A percentile compares a stretch with the other conserved stretches of the same genome.
Conservation (phyloP, 768 basidiomycete species). For the Amanita muscaria region DNA sequence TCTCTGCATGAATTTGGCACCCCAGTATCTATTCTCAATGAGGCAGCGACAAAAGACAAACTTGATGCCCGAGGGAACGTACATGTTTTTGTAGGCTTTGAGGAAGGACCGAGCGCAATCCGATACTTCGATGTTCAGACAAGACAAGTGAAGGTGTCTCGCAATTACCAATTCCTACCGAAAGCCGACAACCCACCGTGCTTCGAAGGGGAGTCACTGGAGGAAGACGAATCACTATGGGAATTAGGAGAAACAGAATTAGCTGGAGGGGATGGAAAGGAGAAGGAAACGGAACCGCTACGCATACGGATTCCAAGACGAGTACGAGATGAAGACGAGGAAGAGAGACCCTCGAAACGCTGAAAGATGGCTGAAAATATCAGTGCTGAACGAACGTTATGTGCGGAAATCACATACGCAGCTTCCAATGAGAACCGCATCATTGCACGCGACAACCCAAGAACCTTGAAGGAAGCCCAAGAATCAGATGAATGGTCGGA, state of each 20-base stretch:
- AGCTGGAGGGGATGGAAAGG: too few relatives aligned
- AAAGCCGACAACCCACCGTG: background rate
- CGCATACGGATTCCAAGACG: too few relatives aligned
- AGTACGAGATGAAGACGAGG: too few relatives aligned
- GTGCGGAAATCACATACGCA: background rate
- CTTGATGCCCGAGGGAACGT: background rate
- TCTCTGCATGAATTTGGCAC: background rate
- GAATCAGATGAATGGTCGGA: background rate
- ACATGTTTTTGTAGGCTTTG: background rate
- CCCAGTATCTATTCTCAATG: background rate
- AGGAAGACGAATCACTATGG: background rate
- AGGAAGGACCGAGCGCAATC: background rate
- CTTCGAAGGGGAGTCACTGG: background rate
- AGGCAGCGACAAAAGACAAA: background rate
- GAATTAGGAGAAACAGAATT: too few relatives aligned
- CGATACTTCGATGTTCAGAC: background rate
- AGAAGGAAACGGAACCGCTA: too few relatives aligned
- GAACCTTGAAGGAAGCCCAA: constrained; percentile 5
- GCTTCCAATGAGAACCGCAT: background rate
- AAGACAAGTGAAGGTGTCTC: background rate
- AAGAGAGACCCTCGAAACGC: too few relatives aligned
- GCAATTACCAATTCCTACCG: background rate
- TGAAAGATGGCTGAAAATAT: too few relatives aligned
- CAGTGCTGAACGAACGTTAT: background rate
- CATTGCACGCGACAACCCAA: background rate